A percentile compares a stretch with the other conserved stretches of the same genome.
phyloP scores from a whole-genome alignment of 331 rosid genomes.

The Telfairia occidentalis region DNA sequence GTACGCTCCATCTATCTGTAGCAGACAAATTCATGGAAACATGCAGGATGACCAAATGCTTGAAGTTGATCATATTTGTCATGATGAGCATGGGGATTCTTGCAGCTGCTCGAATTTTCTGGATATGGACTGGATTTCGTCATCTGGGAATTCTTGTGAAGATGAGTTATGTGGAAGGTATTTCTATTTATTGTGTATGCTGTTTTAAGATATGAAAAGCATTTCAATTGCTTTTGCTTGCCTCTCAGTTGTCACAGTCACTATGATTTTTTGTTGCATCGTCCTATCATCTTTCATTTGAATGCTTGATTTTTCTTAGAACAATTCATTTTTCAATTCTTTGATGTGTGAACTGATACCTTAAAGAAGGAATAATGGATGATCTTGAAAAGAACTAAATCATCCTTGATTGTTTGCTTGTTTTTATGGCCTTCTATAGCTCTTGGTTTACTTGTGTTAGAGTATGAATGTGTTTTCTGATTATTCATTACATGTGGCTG shows the following conservation, averaged over 20 bases:
- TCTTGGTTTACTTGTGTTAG: neutral
- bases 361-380: neutral
- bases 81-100: slow-evolving; percentile 59
- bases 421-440: neutral
- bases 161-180: slow-evolving; percentile 72
- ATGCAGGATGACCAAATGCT: slow-evolving; percentile 36
- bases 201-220: neutral
- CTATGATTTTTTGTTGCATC: neutral
- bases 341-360: neutral
- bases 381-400: neutral
- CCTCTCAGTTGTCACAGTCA: neutral
- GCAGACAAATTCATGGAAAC: slow-evolving; percentile 36
- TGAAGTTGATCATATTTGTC: slow-evolving; percentile 36
- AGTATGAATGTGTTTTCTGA: neutral
- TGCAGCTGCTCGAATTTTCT: slow-evolving; percentile 64
- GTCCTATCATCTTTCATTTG: neutral
- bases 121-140: slow-evolving; percentile 72
- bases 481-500: slow-evolving; percentile 15
- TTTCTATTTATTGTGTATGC: slow-evolving; percentile 5
- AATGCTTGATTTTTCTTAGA: neutral
- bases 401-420: neutral
- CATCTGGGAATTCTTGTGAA: slow-evolving; percentile 88
- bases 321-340: neutral
- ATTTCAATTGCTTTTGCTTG: neutral
- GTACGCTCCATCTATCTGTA: slow-evolving; percentile 29